Conservation (phyloP, 768 basidiomycete genomes). For the Leccinum rimulosum region DNA sequence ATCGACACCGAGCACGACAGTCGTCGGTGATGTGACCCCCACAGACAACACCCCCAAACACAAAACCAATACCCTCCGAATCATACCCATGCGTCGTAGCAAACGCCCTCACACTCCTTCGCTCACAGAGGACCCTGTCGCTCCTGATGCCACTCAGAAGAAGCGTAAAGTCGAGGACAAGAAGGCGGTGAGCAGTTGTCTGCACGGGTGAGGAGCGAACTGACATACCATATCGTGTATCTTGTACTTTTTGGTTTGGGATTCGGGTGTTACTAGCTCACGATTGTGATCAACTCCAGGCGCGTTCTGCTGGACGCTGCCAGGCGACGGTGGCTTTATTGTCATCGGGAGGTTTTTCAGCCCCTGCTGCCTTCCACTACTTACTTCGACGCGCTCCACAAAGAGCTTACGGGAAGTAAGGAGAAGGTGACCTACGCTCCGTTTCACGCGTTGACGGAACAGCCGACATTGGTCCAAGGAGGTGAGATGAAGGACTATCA, state of each 20-base stretch:
- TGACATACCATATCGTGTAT: not conserved
- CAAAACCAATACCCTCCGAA: not conserved
- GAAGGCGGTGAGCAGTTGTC: constrained; percentile 37
- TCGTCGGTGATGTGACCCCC: constrained; percentile 30
- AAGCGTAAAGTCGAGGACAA: constrained; percentile 36
- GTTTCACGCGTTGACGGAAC: constrained; percentile 39
- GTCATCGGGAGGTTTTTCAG: constrained; percentile 43
- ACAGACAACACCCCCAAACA: constrained; percentile 3
- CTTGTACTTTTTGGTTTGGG: not conserved
- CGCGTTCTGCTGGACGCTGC: constrained; percentile 40
- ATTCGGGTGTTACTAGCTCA: constrained; percentile 32
- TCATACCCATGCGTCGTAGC: constrained; percentile 10
- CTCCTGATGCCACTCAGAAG: constrained; percentile 13
- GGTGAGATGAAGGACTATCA: constrained; percentile 76
- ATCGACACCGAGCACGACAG: constrained; percentile 29
- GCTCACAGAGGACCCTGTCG: not conserved
- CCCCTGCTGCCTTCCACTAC: constrained; percentile 44
- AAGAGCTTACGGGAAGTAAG: constrained; percentile 29
- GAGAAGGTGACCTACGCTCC: constrained; percentile 33
- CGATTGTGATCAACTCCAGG: constrained; percentile 36
- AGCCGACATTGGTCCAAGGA: constrained; percentile 49
- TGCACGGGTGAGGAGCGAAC: not conserved
- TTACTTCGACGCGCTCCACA: constrained; percentile 38
- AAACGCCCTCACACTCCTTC: constrained; percentile 22
- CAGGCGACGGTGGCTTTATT: constrained; percentile 44